A percentile compares a stretch with the other conserved stretches of the same genome.
These are phyloP conservation scores for Pseudocercospora crystallina DNA, from an alignment of 2,329 filamentous ascomycete species.

Conservation along the genomic window DNA sequence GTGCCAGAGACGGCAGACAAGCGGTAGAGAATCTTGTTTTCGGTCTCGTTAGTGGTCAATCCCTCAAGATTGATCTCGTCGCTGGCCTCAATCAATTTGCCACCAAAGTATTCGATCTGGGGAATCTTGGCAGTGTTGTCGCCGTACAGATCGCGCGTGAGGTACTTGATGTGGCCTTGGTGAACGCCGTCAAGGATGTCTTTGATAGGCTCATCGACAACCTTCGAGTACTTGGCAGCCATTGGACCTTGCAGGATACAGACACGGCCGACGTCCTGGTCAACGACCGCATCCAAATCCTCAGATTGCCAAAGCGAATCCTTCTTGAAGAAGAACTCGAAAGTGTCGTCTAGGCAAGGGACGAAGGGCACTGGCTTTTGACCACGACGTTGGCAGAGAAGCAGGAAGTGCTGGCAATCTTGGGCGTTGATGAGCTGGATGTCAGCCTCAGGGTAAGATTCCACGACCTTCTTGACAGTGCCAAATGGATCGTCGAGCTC, in stretches of 20 bases:
- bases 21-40: conserved; percentile 78
- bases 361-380: conserved; percentile 98
- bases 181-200: conserved; percentile 92
- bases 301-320: conserved; percentile 99
- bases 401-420: conserved; percentile 94
- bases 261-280: conserved; percentile 90
- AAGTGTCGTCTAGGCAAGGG: conserved; percentile 91
- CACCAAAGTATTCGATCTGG: conserved; percentile 90
- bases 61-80: conserved; percentile 79
- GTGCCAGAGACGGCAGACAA: conserved; percentile 73
- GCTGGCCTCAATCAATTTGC: conserved; percentile 72
- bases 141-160: conserved; percentile 78
- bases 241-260: conserved; percentile 96
- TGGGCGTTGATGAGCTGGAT: conserved; percentile 95
- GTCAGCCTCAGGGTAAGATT: conserved; percentile 81
- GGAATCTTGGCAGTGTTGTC: conserved; percentile 74
- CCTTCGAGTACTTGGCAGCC: conserved; percentile 83
- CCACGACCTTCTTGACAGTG: conserved; percentile 74
- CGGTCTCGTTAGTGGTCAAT: conserved; percentile 77
- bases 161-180: conserved; percentile 75
- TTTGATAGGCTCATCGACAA: conserved; percentile 90
- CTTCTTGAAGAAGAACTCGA: conserved; percentile 99
- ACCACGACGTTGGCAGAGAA: conserved; percentile 84
- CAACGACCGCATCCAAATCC: conserved; percentile 92
- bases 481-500: conserved; percentile 82